Evolutionary conservation across 768 basidiomycete genomes (phyloP), one percentile per base, ranked within the genome.

Genomic region (Termitomyces sp.): DNA sequence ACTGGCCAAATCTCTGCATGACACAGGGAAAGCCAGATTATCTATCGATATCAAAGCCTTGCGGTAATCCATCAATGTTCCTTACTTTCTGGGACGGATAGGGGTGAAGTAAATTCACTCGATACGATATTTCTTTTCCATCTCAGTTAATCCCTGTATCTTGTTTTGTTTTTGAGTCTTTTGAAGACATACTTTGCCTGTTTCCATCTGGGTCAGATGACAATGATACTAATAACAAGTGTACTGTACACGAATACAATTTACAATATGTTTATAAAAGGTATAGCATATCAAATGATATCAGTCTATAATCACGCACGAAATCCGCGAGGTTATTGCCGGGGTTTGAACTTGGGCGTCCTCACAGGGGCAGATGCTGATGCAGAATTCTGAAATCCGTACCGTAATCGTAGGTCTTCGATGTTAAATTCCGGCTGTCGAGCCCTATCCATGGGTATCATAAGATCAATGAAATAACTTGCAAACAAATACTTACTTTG

Each of bases 341-440:
- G 62, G 13, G 72, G 70, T 57, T 68, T 73, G 60, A 73, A 73
- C 56, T 69, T 72, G 18, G 67, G 62, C 54, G 65, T 68, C 10
- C 46, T 63, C 33, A 56, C 35, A 32, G 32, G 60, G 7, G 38
- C 35, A 41, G 59, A 58, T 46, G 33, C 36, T 28, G 63, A 40
- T 26, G 18, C 38, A n/a, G 62, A 48, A 16, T 67, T 58, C n/a
- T 62, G 64, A 55, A 68, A 79, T 9, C 66, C 70, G 61, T 70
- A 76, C 24, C 68, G 66, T 4, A 67, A 67, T 38, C 66, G 70
- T 56, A 78, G 54, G 36, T 62, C 60, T 50, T 56, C 53, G 10
- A 65, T 52, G 52, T 67, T 65, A 16, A 74, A 67, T 5, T 52
- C 24, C 48, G 60, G 58, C 32, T 55, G 41, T 10, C 33, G 47